Base-by-base conservation (phyloP, 805 yeast species). In the Cyberlindnera xylosilytica region DNA sequence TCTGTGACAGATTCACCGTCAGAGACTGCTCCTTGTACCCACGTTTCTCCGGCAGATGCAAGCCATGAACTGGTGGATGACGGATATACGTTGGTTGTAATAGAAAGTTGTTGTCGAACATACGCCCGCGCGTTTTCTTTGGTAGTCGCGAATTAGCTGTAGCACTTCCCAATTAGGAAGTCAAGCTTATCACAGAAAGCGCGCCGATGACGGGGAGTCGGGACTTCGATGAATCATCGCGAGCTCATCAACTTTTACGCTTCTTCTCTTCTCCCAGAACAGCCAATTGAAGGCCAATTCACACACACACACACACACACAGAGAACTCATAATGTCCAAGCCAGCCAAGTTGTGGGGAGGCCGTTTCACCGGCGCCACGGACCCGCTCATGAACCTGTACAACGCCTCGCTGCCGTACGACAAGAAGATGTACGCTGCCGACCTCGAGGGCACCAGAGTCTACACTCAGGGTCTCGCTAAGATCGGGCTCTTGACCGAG, bases 1-100 rank as follows among this genome's bases (percentile, higher is more conserved):
- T 93, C 63, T 89, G 97, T 73, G 83, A 90, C 78, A 78, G 99
- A 69, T 93, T 80, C 74, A 95, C 99, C 26, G 99, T 93, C 49
- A 86, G 99, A 72, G 99, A 93, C 67, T 93, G 99, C 68, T 85
- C 96, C 23, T 74, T 95, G 68, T 93, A 91, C 68, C 99, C 99
- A 54, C 87, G 99, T 70, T 93, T 87, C 76, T 75, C 95, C 42
- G 99, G 98, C 49, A 83, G 99, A 76, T 91, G 98, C 74, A 87
- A 81, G 70, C 99, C 99, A 71, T 91, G 69, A 57, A 6, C 20
- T 22, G 24, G 24, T n/a, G n/a, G n/a, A n/a, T n/a, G n/a, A n/a
- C n/a, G n/a, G n/a, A n/a, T n/a, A n/a, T n/a, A n/a, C n/a, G n/a
- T n/a, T n/a, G n/a, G n/a, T n/a, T n/a, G n/a, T n/a, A n/a, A n/a